Conservation (phyloP, 164 flowering plant species). For the Stephania yunnanensis region DNA sequence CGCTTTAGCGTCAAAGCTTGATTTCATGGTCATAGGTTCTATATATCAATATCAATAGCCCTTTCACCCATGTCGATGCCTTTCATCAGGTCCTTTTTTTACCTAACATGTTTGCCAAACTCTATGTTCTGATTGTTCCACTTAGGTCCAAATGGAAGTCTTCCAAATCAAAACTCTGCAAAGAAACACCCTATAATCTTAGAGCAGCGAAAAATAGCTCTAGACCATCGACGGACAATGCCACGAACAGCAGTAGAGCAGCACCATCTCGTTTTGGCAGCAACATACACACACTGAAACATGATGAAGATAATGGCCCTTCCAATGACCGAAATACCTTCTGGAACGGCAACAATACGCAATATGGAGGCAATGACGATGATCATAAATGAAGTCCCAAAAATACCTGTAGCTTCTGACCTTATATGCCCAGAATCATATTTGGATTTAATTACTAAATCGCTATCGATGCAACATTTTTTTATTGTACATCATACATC, state of each 20-base stretch:
- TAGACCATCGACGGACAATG: conserved; percentile 21
- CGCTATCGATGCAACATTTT: not conserved
- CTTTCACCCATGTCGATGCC: not conserved
- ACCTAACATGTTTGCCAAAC: not conserved
- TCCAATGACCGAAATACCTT: conserved; percentile 54
- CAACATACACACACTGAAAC: conserved; percentile 73
- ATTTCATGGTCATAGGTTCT: not conserved
- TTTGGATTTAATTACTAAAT: not conserved
- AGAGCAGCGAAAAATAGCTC: conserved; percentile 16
- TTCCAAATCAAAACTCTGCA: conserved; percentile 25
- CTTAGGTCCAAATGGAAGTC: conserved; percentile 43
- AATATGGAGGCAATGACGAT: conserved; percentile 50
- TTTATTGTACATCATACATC: not conserved
- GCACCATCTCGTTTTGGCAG: conserved; percentile 41
- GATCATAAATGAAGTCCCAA: conserved; percentile 12
- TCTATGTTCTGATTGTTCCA: not conserved
- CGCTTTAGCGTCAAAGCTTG: not conserved
- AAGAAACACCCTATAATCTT: conserved; percentile 12
- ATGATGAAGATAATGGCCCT: conserved; percentile 53
- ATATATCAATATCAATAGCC: not conserved
- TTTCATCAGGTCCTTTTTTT: not conserved
- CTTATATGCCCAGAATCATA: not conserved
- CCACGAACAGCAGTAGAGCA: conserved; percentile 31
- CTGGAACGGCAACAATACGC: conserved; percentile 93
- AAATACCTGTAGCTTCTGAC: not conserved